Percentiles rank a stretch among this genome's conserved stretches.
phyloP scores from a whole-genome alignment of 768 basidiomycete species.

The Harrya chromipes region DNA sequence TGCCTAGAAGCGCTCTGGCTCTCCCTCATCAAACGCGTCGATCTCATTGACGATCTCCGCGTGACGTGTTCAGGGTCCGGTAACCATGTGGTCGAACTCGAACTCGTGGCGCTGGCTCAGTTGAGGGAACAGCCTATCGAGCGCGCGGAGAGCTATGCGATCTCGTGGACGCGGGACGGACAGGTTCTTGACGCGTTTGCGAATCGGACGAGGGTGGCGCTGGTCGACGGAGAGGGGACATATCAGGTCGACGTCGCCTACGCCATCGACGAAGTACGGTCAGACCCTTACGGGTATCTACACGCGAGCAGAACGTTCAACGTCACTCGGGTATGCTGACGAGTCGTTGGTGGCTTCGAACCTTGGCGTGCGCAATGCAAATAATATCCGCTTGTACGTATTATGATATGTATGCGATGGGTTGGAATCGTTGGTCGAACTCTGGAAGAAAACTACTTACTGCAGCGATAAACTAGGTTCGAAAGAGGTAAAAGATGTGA shows the following conservation, averaged over 20 bases:
- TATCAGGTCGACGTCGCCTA: conserved; percentile 51
- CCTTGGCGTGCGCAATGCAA: background rate
- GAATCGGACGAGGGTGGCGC: conserved; percentile 49
- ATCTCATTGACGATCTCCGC: conserved; percentile 56
- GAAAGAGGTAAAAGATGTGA: background rate
- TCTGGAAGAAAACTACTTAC: conserved; percentile 13
- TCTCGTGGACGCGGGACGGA: conserved; percentile 56
- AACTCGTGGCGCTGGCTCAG: conserved; percentile 61
- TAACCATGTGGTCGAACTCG: conserved; percentile 40
- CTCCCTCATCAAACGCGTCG: conserved; percentile 54
- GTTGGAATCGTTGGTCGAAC: conserved; percentile 1
- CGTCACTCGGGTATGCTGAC: conserved; percentile 1
- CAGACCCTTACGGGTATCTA: conserved; percentile 40
- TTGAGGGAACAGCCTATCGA: conserved; percentile 35
- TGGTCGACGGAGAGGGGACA: conserved; percentile 37
- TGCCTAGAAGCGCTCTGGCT: conserved; percentile 76
- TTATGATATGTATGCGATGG: conserved; percentile 11
- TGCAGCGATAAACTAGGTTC: conserved; percentile 24
- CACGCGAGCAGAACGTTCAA: conserved; percentile 19
- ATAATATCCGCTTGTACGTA: conserved; percentile 12
- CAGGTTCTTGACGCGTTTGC: conserved; percentile 40
- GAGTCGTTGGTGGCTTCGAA: background rate
- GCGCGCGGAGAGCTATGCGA: conserved; percentile 48
- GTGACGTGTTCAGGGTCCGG: conserved; percentile 35
- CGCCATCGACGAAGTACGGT: conserved; percentile 53